Evolutionary conservation across 331 rosid genomes (phyloP), one percentile per base, ranked within the genome.

Genomic region (Saraca asoca): DNA sequence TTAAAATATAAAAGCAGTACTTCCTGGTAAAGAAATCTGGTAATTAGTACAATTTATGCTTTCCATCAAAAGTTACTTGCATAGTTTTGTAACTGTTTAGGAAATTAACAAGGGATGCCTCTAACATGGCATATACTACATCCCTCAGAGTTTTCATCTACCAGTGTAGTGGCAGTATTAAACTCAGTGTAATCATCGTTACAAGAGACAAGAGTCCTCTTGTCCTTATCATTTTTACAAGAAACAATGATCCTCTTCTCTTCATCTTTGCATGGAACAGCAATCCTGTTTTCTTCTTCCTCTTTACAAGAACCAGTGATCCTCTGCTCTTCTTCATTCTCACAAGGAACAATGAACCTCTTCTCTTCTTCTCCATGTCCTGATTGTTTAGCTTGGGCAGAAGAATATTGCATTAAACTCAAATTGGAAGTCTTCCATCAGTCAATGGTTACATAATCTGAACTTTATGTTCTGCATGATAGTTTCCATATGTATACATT

Each of bases 341-440:
- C 3, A 53, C 67, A 37, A 17, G 68, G 38, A 70, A 68, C 70
- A 74, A 54, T 65, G 49, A 78, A 64, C 37, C 34, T 74, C 58
- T 33, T 75, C 5, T 39, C 75, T 80, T 76, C 80, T 78, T 75
- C 80, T 78, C 73, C 79, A n/a, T 31, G 69, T 44, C 71, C 84
- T 51, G 75, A 63, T 50, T 59, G 78, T 70, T 79, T 70, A 39
- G 49, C 79, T 94, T 87, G 88, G 58, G 66, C 61, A 57, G 52
- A 79, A 67, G 69, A 74, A 62, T 14, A 55, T 15, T 37, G 64
- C 61, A 42, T 79, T 58, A 65, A 69, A 73, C 34, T 58, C 75
- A 66, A 31, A 39, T 51, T 20, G 15, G 56, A 38, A 49, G n/a
- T 44, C 24, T 73, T 64, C 69, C 56, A 51, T 68, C 61, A 18